A percentile compares a stretch with the other conserved stretches of the same genome.
Conservation (phyloP, 208 protist species). For the Novymonas esmeraldas region DNA sequence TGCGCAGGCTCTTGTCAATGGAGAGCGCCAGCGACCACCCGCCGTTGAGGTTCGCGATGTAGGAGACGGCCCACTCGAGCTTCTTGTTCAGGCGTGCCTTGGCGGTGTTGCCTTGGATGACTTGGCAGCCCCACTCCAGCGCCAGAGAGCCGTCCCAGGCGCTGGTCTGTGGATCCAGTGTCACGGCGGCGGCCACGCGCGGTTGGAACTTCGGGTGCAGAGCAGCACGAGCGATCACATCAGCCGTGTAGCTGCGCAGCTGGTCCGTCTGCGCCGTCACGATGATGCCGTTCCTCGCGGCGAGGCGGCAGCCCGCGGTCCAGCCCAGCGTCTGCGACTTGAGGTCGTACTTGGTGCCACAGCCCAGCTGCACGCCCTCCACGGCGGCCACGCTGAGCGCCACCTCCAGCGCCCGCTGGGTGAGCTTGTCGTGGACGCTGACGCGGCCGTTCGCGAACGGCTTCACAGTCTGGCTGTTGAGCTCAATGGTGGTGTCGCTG, state of each 20-base stretch:
- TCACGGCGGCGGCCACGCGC: slow-evolving; percentile 30
- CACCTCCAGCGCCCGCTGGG: slow-evolving; percentile 48
- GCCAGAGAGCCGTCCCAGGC: slow-evolving; percentile 38
- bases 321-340: slow-evolving; percentile 54
- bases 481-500: slow-evolving; percentile 49
- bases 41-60: slow-evolving; percentile 55
- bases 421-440: slow-evolving; percentile 66
- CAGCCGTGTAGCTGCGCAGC: slow-evolving; percentile 41
- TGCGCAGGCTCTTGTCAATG: slow-evolving; percentile 52
- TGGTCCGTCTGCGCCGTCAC: slow-evolving; percentile 48
- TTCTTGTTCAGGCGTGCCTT: slow-evolving; percentile 61
- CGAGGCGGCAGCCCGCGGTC: slow-evolving; percentile 49
- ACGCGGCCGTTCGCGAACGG: slow-evolving; percentile 29
- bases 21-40: slow-evolving; percentile 66
- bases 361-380: slow-evolving; percentile 49
- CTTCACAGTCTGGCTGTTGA: slow-evolving; percentile 37
- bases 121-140: slow-evolving; percentile 50
- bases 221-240: slow-evolving; percentile 34
- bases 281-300: slow-evolving; percentile 24
- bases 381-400: slow-evolving; percentile 48
- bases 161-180: slow-evolving; percentile 20
- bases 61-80: slow-evolving; percentile 60
- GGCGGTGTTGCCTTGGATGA: slow-evolving; percentile 54
- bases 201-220: slow-evolving; percentile 42
- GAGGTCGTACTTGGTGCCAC: slow-evolving; percentile 55